phyloP scores from a whole-genome alignment of 371 early-diverging fungal species.

The Lichtheimia ornata region DNA sequence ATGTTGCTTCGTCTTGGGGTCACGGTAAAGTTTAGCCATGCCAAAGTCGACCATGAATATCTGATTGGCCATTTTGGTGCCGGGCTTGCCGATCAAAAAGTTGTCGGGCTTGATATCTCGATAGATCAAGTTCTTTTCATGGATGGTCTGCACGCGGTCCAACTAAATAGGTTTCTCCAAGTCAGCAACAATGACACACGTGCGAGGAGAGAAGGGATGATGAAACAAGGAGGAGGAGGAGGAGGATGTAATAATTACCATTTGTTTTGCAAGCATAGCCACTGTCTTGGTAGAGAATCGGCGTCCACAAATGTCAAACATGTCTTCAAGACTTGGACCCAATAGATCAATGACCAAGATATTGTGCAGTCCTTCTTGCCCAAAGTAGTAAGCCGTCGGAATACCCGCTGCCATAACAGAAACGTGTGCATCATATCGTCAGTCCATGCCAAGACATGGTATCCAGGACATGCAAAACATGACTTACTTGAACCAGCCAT shows the following conservation, averaged over 20 bases:
- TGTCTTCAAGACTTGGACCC: constrained; percentile 93
- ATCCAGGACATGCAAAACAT: not conserved
- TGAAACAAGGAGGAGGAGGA: not conserved
- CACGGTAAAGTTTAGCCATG: constrained; percentile 92
- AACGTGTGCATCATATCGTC: not conserved
- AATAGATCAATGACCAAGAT: constrained; percentile 94
- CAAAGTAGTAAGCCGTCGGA: constrained; percentile 91
- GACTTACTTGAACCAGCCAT: constrained; percentile 56
- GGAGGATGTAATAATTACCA: constrained; percentile 69
- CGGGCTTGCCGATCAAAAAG: constrained; percentile 88
- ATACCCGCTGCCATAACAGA: constrained; percentile 63
- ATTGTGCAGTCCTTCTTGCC: constrained; percentile 93
- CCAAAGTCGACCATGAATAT: constrained; percentile 92
- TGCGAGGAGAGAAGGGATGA: constrained; percentile 5
- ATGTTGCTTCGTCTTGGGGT: constrained; percentile 89
- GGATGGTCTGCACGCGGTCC: constrained; percentile 90
- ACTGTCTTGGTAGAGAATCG: constrained; percentile 92
- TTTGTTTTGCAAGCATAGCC: constrained; percentile 93
- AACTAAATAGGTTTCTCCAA: constrained; percentile 51
- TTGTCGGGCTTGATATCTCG: constrained; percentile 99
- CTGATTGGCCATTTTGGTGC: constrained; percentile 60
- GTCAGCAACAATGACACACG: not conserved
- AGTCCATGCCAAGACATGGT: not conserved
- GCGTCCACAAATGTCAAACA: constrained; percentile 93
- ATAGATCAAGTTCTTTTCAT: constrained; percentile 96